phyloP scores from a whole-genome alignment of 495 filamentous ascomycete genomes.

The Penicillium manginii region DNA sequence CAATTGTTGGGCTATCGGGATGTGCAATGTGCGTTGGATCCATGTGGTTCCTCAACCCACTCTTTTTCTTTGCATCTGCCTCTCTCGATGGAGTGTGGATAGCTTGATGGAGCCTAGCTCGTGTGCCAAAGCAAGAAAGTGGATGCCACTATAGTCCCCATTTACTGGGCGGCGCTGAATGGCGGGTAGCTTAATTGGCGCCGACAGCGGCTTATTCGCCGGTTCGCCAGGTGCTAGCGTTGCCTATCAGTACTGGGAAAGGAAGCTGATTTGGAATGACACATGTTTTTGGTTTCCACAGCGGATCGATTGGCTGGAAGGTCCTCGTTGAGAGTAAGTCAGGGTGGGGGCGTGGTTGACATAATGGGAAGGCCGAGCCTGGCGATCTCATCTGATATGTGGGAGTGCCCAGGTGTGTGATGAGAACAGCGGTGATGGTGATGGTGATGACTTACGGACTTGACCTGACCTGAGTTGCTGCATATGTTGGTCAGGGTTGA shows the following conservation, averaged over 20 bases:
- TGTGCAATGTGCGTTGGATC: constrained; percentile 1
- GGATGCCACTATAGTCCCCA: constrained; percentile 15
- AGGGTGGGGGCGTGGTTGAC: not conserved
- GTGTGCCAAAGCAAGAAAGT: constrained; percentile 1
- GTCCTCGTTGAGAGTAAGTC: not conserved
- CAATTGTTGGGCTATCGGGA: not conserved
- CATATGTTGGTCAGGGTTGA: too few relatives aligned
- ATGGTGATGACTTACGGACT: not conserved
- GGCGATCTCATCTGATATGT: constrained; percentile 6
- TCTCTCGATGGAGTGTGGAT: not conserved
- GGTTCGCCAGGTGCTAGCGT: constrained; percentile 14
- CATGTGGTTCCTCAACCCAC: too few relatives aligned
- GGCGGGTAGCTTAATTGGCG: not conserved
- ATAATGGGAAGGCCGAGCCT: not conserved
- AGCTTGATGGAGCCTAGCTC: not conserved
- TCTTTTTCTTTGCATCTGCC: too few relatives aligned
- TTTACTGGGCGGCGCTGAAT: constrained; percentile 5
- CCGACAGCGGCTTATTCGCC: constrained; percentile 8
- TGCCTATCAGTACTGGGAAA: constrained; percentile 17
- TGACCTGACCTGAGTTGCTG: not conserved
- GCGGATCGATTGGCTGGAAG: not conserved
- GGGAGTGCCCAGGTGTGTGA: not conserved
- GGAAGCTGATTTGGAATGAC: constrained; percentile 20
- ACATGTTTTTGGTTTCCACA: constrained; percentile 10
- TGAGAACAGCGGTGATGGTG: not conserved